Base-by-base conservation (phyloP, 768 basidiomycete species). In the Serendipita sp. region DNA sequence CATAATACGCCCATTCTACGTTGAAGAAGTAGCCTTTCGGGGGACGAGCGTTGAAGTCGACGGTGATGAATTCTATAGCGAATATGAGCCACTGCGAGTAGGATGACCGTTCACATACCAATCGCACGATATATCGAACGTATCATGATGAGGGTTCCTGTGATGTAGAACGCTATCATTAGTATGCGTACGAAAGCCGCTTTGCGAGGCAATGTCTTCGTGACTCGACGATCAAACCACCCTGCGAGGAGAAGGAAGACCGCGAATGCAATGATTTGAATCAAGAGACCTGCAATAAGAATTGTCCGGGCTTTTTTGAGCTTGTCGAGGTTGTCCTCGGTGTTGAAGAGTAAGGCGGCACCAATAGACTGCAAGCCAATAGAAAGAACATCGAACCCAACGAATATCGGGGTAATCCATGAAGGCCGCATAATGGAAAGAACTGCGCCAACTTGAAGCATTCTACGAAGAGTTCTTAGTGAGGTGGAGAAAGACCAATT, bases 81-180 rank as follows among this genome's bases (percentile, higher is more conserved):
- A 17, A 20, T 9, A 17, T 48, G 9, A 48, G 17, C 14, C 2
- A 48, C 26, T n/a, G 17, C 26, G 17, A 48, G 1, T n/a, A 5
- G 9, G 45, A 5, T 48, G 20, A 17, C 20, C 26, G 17, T 9
- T 9, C 9, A 48, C 45, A 17, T 48, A 48, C 45, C 45, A 48
- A 58, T 33, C 11, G 53, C 53, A 58, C 53, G 53, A 33, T 58
- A 58, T 1, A 58, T 58, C 17, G 53, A 58, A 24, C 53, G 53
- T 22, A 58, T 22, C 17, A 58, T 22, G 28, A 58, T 58, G 17
- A 58, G 31, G 34, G 34, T 14, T 38, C 34, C 34, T n/a, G 45
- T 50, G 20, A 50, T 50, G 17, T 50, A 50, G 45, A 50, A 50
- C 28, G 45, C 45, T 7, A 22, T 50, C 45, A 50, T 50, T 9